A percentile compares a stretch with the other conserved stretches of the same genome.
Evolutionary conservation across 2,329 filamentous ascomycete genomes (phyloP).

Genomic region (Sporothrix phasma): DNA sequence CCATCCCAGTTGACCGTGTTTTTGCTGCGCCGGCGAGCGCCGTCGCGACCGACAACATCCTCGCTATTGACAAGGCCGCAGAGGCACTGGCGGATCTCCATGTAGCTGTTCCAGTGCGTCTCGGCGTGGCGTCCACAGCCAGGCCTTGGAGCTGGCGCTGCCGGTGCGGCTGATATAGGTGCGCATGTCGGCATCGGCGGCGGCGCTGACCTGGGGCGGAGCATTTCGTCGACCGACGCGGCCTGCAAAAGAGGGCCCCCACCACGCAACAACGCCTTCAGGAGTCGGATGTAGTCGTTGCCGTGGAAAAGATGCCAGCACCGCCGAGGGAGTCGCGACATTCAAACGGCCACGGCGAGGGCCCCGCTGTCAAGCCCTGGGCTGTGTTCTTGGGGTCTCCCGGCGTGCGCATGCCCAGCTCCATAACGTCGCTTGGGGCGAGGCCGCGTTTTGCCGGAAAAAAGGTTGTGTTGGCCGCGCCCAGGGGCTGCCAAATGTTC

Average conservation of each 20-base stretch:
- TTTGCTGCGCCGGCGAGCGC: conserved; percentile 32
- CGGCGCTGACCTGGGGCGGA: neutral
- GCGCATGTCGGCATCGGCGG: neutral
- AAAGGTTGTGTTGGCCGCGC: conserved; percentile 31
- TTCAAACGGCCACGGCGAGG: neutral
- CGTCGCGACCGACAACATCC: conserved; percentile 26
- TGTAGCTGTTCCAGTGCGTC: conserved; percentile 25
- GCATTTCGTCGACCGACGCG: neutral
- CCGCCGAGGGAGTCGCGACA: neutral
- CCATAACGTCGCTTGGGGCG: conserved; percentile 25
- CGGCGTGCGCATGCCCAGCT: conserved; percentile 25
- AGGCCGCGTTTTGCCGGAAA: conserved; percentile 26
- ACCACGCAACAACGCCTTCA: neutral
- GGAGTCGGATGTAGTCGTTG: neutral
- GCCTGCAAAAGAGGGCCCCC: neutral
- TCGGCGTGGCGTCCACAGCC: conserved; percentile 28
- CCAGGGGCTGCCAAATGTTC: conserved; percentile 36
- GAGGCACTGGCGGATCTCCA: conserved; percentile 31
- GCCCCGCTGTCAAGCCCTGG: neutral
- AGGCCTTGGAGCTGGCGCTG: neutral
- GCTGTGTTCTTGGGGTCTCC: conserved; percentile 20
- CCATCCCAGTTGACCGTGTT: conserved; percentile 38
- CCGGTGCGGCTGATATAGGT: neutral
- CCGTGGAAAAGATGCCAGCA: neutral
- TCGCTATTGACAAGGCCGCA: conserved; percentile 33